Base-by-base conservation (phyloP, 163 green algal genomes). In the Scenedesmus sp. region DNA sequence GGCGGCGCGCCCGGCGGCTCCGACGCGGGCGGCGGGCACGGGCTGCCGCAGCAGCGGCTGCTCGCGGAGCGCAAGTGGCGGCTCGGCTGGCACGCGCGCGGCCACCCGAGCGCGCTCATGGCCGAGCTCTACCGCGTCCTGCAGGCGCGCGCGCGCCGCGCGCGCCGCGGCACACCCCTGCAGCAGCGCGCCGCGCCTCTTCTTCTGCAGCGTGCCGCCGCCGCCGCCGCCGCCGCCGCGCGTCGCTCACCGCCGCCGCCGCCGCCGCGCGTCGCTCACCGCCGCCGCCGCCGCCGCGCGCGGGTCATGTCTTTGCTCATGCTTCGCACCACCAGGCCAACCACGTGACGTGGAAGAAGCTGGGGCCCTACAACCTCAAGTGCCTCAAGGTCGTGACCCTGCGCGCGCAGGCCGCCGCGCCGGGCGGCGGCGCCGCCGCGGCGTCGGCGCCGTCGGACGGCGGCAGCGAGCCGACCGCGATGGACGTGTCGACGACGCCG, bases 311-410 rank as follows among this genome's bases (percentile, higher is more conserved):
- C n/a, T n/a, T n/a, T n/a, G n/a, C n/a, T n/a, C n/a, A n/a, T n/a
- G n/a, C n/a, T n/a, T 26, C 50, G 50, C 50, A 24, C 50, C 50
- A 3, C n/a, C 73, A 78, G 73, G 70, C 48, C 44, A 66, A 80
- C 65, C 54, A 63, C 20, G 60, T 83, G 22, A 36, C 42, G 20
- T 99, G 94, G 95, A 99, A 99, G 88, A 97, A 98, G 83, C 64
- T 88, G 3, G 93, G 70, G 10, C 88, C 92, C n/a, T 99, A 98
- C 90, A 94, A 92, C 85, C 72, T 97, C 63, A 97, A 97, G 76
- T 98, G 94, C 87, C 85, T 90, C 34, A 88, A 81, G 10, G 65
- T 85, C 7, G 45, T 92, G 26, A 65, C 67, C 31, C 48, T 85
- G 7, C 34, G 33, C 29, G 57, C 66, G 1, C 29, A 57, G 34